Base-by-base conservation (phyloP, 192 early-diverging fungal genomes). In the Gaertneriomyces sp. region DNA sequence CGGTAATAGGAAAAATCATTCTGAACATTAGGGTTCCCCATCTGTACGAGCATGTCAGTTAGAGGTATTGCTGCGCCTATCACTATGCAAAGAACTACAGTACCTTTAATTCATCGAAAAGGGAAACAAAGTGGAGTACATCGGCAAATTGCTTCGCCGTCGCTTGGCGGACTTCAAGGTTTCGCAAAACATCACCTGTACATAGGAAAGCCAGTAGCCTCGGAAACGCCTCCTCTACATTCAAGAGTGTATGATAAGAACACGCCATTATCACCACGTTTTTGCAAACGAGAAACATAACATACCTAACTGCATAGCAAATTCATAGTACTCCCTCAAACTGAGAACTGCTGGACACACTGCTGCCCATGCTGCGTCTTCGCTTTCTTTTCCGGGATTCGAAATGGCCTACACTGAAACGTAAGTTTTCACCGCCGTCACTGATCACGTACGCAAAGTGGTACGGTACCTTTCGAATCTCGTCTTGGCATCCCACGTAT, bases 1-100 rank as follows among this genome's bases (percentile, higher is more conserved):
- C 94, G 90, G 66, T 98, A 98, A 71, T 93, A 98, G 45, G 94
- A 94, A 71, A 98, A 94, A 66, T 98, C 96, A 75, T 98, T 98
- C 74, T 98, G 96, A 63, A 97, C 84, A 67, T 87, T 85, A 12
- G 89, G 85, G 46, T 86, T 90, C 65, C 73, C 78, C 87, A 91
- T 91, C 88, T 88, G 67, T 4, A 54, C 9, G 42, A 39, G 10
- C 38, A 7, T 33, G 57, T 33, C 25, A 33, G 25, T 33, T 33
- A 2, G 2, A 33, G 25, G 25, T 33, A 33, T 33, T 33, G 25
- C 25, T 33, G 25, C 25, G 25, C 25, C 2, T 2, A 2, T 33
- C 25, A 33, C 25, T 2, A 33, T 33, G 25, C 25, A 33, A 33
- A 1, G 25, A 0, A 33, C 2, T 33, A 0, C 25, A 33, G 58